Conservation (phyloP, 176 grass and related monocot species). For the Musa acuminata region DNA sequence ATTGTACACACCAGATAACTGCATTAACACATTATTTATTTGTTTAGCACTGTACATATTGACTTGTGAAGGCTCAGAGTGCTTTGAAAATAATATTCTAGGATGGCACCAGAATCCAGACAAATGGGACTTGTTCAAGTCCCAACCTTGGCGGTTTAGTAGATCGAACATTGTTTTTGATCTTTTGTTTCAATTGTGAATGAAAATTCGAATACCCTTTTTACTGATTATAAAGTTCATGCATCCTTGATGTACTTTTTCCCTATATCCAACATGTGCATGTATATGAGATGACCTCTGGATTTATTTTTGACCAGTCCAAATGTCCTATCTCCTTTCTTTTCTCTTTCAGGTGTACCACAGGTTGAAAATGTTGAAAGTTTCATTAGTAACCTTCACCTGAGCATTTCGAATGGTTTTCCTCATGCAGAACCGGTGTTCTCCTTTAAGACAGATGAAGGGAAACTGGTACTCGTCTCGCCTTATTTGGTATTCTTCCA, state of each 20-base stretch:
- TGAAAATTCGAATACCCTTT: neutral
- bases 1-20: neutral
- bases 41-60: neutral
- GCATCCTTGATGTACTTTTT: neutral
- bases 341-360: slow-evolving; percentile 22
- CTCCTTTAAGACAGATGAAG: slow-evolving; percentile 43
- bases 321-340: neutral
- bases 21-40: neutral
- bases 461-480: slow-evolving; percentile 50
- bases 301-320: neutral
- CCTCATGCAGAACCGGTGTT: slow-evolving; percentile 51
- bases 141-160: neutral
- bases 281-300: neutral
- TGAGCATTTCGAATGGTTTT: slow-evolving; percentile 57
- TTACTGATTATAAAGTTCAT: neutral
- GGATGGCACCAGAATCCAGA: no score
- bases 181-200: neutral
- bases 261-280: neutral
- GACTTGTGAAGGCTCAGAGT: neutral
- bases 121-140: neutral
- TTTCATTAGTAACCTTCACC: slow-evolving; percentile 68
- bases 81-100: neutral
- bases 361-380: slow-evolving; percentile 28
- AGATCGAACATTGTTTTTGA: neutral
- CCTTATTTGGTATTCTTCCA: neutral